Percentiles rank a stretch among this genome's conserved stretches.
phyloP scores from a whole-genome alignment of 768 basidiomycete species.

The Suillus subaureus region DNA sequence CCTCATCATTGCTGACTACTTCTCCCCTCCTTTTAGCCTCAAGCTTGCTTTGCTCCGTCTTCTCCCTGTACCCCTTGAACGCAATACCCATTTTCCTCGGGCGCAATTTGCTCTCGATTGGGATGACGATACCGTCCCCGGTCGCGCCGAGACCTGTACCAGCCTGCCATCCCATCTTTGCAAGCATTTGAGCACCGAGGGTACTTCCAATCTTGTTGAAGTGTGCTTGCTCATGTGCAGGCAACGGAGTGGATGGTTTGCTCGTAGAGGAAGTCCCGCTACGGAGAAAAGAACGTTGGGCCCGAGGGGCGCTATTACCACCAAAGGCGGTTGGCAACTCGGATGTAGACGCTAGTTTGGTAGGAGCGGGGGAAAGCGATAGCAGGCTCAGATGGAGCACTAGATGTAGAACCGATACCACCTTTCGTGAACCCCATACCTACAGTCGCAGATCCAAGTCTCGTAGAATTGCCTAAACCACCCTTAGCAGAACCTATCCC shows the following conservation, averaged over 20 bases:
- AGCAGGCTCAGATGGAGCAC: conserved; percentile 24
- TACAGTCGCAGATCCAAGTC: conserved; percentile 1
- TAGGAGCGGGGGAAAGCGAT: conserved; percentile 29
- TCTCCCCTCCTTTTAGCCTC: conserved; percentile 81
- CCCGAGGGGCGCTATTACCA: conserved; percentile 23
- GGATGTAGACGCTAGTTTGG: conserved; percentile 26
- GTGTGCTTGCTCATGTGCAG: conserved; percentile 71
- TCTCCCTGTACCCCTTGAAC: conserved; percentile 85
- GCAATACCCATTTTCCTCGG: conserved; percentile 89
- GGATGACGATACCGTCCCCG: conserved; percentile 85
- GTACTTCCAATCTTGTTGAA: conserved; percentile 75
- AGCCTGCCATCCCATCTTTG: conserved; percentile 94
- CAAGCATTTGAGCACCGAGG: conserved; percentile 87
- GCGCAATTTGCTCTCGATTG: conserved; percentile 82
- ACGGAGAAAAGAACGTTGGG: conserved; percentile 59
- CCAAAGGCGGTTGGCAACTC: conserved; percentile 42
- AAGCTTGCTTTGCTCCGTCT: conserved; percentile 79
- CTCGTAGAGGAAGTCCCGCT: conserved; percentile 48
- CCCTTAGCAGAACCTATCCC: conserved; percentile 37
- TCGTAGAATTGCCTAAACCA: conserved; percentile 28
- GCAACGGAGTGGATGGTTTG: conserved; percentile 51
- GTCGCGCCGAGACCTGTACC: conserved; percentile 76
- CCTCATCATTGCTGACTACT: conserved; percentile 71
- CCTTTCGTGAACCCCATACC: conserved; percentile 39
- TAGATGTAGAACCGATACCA: conserved; percentile 44